Evolutionary conservation across 306 rosid species (phyloP), one percentile per base, ranked within the genome.

Genomic region (Casuarina glauca): DNA sequence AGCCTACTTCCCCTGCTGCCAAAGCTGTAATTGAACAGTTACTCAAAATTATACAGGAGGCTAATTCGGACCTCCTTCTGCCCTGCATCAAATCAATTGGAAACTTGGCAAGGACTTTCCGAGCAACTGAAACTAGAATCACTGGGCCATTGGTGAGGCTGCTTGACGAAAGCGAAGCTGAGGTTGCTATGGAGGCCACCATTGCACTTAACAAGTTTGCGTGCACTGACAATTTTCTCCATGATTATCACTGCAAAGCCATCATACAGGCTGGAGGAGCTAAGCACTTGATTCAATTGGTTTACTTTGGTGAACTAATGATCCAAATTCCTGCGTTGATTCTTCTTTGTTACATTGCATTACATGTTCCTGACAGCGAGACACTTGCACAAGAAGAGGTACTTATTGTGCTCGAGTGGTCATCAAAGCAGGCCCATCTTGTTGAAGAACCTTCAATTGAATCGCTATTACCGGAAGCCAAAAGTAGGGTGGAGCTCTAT

Each of bases 361-460:
- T 90, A 15, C 97, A 93, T 74, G 91, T 90, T 7, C 97, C 96
- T 1, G 93, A 93, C 43, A 90, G 88, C 35, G 93, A 93, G 74
- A 54, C 85, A 1, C 92, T 93, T 11, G 96, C 96, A 0, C 88
- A 93, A 41, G 96, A 93, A 68, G 96, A 90, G 48, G 97, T 93
- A 51, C 91, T 89, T 9, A 90, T 82, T 9, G 96, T 93, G 74
- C 90, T 93, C 2, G 96, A 93, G 61, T 89, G 96, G 93, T 87
- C 90, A 32, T 70, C 91, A 5, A 93, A 89, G 80, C 93, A 93
- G 79, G 74, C 70, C 0, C 87, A 84, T 75, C 57, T 93, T 36
- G 67, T 66, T 2, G 84, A 76, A 10, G 96, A 80, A 5, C 79
- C 63, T 0, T 4, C 70, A 15, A 75, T 93, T 48, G 88, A 83